Conservation (phyloP, 163 green algal species). For the Trebouxiophyceae sp. region DNA sequence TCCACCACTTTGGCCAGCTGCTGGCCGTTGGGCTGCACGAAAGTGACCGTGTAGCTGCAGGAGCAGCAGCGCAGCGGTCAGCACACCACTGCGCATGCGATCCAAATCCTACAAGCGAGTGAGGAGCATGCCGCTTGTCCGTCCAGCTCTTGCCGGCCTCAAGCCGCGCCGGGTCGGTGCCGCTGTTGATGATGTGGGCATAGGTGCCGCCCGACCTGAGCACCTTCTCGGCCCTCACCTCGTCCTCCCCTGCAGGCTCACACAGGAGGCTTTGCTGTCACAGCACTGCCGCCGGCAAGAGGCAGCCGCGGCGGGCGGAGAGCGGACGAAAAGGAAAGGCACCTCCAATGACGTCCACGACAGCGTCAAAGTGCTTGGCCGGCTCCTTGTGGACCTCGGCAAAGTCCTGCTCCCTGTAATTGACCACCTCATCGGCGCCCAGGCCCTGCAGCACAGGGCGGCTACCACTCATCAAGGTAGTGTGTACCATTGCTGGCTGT, state of each 20-base stretch:
- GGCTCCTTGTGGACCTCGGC: slow-evolving; percentile 10
- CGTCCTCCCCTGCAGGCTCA: background rate
- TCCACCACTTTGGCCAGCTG: slow-evolving; percentile 18
- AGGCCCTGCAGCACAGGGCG: slow-evolving; percentile 27
- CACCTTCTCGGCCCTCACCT: slow-evolving; percentile 2
- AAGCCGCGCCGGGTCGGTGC: background rate
- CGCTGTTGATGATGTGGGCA: slow-evolving; percentile 5
- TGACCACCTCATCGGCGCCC: slow-evolving; percentile 44
- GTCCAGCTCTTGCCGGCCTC: slow-evolving; percentile 3
- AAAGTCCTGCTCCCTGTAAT: slow-evolving; percentile 48
- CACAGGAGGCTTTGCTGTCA: background rate
- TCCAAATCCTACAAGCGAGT: no score
- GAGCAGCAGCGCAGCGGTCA: background rate
- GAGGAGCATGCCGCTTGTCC: background rate
- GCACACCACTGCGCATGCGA: background rate
- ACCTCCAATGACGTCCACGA: slow-evolving; percentile 14
- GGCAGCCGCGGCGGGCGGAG: no score
- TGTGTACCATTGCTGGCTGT: no score
- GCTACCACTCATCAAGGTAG: no score
- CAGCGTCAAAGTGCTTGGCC: slow-evolving; percentile 11
- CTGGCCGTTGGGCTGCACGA: slow-evolving; percentile 5
- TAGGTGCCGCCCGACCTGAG: background rate
- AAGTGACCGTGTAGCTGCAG: slow-evolving; percentile 1
- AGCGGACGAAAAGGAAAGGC: no score
- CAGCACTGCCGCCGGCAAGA: background rate